Percentiles rank a stretch among this genome's conserved stretches.
Evolutionary conservation across 495 filamentous ascomycete species (phyloP).

Genomic region (Penicillium goetzii): DNA sequence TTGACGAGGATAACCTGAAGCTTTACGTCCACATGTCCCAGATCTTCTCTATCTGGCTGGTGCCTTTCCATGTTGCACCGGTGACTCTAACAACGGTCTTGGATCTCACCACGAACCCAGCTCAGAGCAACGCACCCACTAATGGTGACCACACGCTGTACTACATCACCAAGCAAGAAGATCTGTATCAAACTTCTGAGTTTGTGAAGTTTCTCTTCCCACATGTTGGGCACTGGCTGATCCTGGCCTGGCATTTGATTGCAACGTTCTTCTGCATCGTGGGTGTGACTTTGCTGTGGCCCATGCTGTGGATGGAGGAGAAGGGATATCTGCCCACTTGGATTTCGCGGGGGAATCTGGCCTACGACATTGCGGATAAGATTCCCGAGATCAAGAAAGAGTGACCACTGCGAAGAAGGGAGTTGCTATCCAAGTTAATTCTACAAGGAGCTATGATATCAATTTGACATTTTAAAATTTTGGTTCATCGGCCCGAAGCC

Average conservation of each 20-base stretch:
- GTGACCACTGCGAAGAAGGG: not conserved
- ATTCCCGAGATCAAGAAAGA: constrained; percentile 35
- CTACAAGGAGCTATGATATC: not conserved
- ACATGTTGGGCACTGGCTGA: constrained; percentile 44
- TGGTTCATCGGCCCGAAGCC: not conserved
- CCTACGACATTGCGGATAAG: constrained; percentile 30
- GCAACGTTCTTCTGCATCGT: constrained; percentile 65
- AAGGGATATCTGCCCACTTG: constrained; percentile 30
- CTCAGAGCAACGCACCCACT: constrained; percentile 24
- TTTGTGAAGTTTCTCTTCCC: constrained; percentile 68
- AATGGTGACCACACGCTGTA: constrained; percentile 50
- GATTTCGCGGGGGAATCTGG: constrained; percentile 34
- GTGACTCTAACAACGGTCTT: constrained; percentile 77
- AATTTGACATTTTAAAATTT: not conserved
- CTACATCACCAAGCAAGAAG: constrained; percentile 75
- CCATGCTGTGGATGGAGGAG: constrained; percentile 56
- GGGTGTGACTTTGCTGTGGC: constrained; percentile 56
- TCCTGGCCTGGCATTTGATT: constrained; percentile 62
- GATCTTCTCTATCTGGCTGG: constrained; percentile 73
- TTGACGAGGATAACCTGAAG: constrained; percentile 63
- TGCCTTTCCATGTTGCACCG: constrained; percentile 70
- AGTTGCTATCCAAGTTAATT: not conserved
- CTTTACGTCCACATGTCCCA: constrained; percentile 74
- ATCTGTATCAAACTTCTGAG: constrained; percentile 81
- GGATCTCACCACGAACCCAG: constrained; percentile 49